These are phyloP conservation scores for Sphaerulina musiva DNA, from an alignment of 2,329 filamentous ascomycete species.

Conservation along the genomic window DNA sequence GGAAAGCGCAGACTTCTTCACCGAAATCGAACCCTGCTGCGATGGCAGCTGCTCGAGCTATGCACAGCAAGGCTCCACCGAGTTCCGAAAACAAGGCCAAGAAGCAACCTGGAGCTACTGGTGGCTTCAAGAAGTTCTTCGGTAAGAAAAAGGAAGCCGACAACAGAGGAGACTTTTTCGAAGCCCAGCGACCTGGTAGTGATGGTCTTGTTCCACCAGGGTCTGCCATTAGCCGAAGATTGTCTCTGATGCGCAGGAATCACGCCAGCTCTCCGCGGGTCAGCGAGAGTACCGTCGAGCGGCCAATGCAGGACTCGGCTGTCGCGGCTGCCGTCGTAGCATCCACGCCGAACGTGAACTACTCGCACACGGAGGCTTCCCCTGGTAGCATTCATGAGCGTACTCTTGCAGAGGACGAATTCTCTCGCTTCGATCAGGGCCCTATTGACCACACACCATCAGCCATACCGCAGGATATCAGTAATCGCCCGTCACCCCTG, in stretches of 20 bases:
- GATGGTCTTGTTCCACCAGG: conserved; percentile 29
- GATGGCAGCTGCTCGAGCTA: conserved; percentile 29
- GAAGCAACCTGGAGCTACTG: conserved; percentile 39
- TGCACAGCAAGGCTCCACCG: conserved; percentile 25
- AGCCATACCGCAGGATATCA: conserved; percentile 55
- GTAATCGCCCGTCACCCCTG: conserved; percentile 18
- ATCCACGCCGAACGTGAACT: conserved; percentile 39
- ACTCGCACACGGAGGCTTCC: conserved; percentile 49
- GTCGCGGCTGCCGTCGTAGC: conserved; percentile 20
- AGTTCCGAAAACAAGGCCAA: conserved; percentile 32
- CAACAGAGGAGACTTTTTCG: conserved; percentile 36
- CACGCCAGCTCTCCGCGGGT: conserved; percentile 13
- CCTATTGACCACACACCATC: conserved; percentile 81
- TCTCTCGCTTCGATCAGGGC: conserved; percentile 75
- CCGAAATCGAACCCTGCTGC: conserved; percentile 31
- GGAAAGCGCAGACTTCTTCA: conserved; percentile 8
- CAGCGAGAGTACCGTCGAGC: conserved; percentile 21
- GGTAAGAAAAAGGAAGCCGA: conserved; percentile 54
- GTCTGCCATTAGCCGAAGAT: conserved; percentile 32
- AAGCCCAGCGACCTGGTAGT: conserved; percentile 43
- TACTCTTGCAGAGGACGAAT: conserved; percentile 54
- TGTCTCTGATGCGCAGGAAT: conserved; percentile 40
- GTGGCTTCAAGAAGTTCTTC: conserved; percentile 59
- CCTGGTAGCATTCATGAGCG: conserved; percentile 56
- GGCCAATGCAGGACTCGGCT: conserved; percentile 8